phyloP scores from a whole-genome alignment of 768 basidiomycete genomes.

The Psilocybe cubensis region DNA sequence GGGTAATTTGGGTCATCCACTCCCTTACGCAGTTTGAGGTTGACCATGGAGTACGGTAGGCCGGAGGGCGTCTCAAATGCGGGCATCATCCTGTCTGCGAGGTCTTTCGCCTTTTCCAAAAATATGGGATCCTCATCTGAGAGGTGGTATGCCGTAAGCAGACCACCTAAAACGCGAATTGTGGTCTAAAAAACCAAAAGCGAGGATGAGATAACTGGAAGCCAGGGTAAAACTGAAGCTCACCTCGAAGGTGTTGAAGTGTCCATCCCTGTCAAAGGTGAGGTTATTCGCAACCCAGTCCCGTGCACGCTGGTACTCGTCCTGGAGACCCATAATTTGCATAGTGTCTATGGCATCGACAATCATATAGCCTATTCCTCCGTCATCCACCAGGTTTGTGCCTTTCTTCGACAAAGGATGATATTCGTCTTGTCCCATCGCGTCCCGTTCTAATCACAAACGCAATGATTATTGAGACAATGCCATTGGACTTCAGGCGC shows the following conservation, averaged over 20 bases:
- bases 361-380: constrained; percentile 90
- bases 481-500: neutral
- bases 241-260: constrained; percentile 91
- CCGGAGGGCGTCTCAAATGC: constrained; percentile 84
- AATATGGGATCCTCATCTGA: constrained; percentile 71
- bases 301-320: constrained; percentile 81
- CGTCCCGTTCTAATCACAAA: constrained; percentile 72
- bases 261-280: constrained; percentile 78
- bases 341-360: constrained; percentile 90
- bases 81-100: constrained; percentile 82
- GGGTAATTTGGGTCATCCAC: constrained; percentile 61
- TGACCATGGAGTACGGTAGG: constrained; percentile 77
- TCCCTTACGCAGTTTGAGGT: constrained; percentile 66
- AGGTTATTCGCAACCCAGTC: constrained; percentile 75
- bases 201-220: constrained; percentile 60
- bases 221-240: constrained; percentile 41
- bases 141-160: constrained; percentile 87
- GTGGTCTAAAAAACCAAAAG: constrained; percentile 69
- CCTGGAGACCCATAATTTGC: constrained; percentile 81
- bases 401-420: constrained; percentile 81
- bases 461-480: neutral
- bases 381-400: constrained; percentile 74
- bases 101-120: constrained; percentile 77
- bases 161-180: constrained; percentile 89
- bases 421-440: constrained; percentile 93